Evolutionary conservation across 2,329 filamentous ascomycete genomes (phyloP), one percentile per base, ranked within the genome.

Genomic region (Stagonosporopsis cucurbitacearum): DNA sequence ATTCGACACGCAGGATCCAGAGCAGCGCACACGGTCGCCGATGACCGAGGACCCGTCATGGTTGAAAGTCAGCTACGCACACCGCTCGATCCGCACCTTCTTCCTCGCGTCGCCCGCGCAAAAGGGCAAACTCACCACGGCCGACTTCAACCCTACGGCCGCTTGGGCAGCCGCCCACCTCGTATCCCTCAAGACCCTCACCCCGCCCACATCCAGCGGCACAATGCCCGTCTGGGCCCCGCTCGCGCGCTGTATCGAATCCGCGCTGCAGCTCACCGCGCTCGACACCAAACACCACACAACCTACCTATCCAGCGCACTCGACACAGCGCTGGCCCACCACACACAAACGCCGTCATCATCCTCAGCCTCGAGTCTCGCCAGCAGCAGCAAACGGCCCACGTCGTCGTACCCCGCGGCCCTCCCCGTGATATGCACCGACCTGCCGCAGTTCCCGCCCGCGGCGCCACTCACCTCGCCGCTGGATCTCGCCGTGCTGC

Each of bases 81-180:
- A 73, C 50, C 68, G 67, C 46, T 47, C 51, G 22, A 65, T 70
- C 23, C 60, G 62, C 26, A 55, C 66, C 20, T 69, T 66, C 50
- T 57, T 72, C 23, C 47, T 60, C 26, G 52, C 60, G 1, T 49
- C 60, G 7, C 45, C 58, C 22, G 50, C 62, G 7, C 51, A 48
- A 13, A 55, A 58, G 25, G 47, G 40, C 8, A 60, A 60, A 35
- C 36, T 28, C 17, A 28, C 56, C 4, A 46, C 51, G 4, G 50
- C 54, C 13, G 37, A 42, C 23, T 66, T 70, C 47, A 57, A 58
- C 30, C 40, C 61, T 3, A 53, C 65, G 9, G 40, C 60, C 23
- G 57, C 66, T 28, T 73, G 69, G 69, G 64, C 68, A 4, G 64
- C 65, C 17, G 57, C 67, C 8, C 58, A 64, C 43, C 63, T 73